Evolutionary conservation across 1,284 basidiomycete genomes (phyloP), one percentile per base, ranked within the genome.

Genomic region (Xanthoconium separans): DNA sequence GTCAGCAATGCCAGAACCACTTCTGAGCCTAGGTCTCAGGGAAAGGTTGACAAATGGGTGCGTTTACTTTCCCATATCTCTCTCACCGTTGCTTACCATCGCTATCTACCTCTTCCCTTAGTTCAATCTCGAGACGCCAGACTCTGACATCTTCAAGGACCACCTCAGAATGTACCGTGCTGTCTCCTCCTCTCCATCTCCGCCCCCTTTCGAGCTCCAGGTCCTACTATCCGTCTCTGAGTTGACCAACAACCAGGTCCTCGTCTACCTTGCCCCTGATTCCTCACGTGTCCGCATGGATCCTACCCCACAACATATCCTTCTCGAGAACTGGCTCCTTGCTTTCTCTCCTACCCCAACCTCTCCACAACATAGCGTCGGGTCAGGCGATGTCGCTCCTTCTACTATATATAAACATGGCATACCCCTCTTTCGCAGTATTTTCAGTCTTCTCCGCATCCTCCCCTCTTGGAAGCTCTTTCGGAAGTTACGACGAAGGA

Each of bases 41-140:
- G 73, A 39, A 88, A 80, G 74, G 69, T 78, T 33, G 89, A 91
- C 67, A 90, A 88, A 79, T 91, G 89, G 88, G 89, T 89, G 50
- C 57, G 87, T 75, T 4, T 37, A 12, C 27, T 15, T 13, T 29
- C 11, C 16, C 47, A 7, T n/a, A 1, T 58, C 44, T 47, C 43
- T 54, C 51, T 51, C 24, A 27, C 42, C 27, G 20, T 15, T 5
- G n/a, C 36, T 65, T 33, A 47, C 9, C n/a, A 39, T 20, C 42
- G 6, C 18, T 3, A 33, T 15, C n/a, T 20, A 11, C 15, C 24
- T 27, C 22, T 34, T 12, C 24, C 30, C 18, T 34, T 13, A 89
- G 89, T 92, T 92, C 78, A 91, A 91, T 70, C 75, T 92, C 52
- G 89, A 91, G 70, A 88, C 83, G 2, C 84, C 79, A 40, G 83